A percentile compares a stretch with the other conserved stretches of the same genome.
Conservation (phyloP, 1,284 basidiomycete genomes). For the Xerocomus amazonicus region DNA sequence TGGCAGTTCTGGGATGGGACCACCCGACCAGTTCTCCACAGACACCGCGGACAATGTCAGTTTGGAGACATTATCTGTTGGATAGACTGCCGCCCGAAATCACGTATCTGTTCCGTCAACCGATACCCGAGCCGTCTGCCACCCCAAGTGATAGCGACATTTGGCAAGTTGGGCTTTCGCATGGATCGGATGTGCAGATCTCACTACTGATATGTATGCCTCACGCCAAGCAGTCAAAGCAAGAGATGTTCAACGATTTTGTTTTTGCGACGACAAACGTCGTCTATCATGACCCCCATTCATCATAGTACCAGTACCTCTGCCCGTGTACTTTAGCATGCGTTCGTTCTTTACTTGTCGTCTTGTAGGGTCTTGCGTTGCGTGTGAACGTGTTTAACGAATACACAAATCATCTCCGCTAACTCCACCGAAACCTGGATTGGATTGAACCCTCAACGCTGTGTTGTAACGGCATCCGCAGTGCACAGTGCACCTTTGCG, state of each 20-base stretch:
- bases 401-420: not conserved
- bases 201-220: slow-evolving; percentile 31
- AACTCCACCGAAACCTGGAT: not conserved
- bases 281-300: slow-evolving; percentile 12
- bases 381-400: too few relatives aligned
- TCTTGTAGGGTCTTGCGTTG: not conserved
- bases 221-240: slow-evolving; percentile 3
- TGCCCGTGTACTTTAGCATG: slow-evolving; percentile 6
- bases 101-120: slow-evolving; percentile 27
- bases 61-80: slow-evolving; percentile 22
- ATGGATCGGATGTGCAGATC: slow-evolving; percentile 27
- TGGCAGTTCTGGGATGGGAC: slow-evolving; percentile 18
- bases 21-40: not conserved
- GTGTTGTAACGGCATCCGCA: too few relatives aligned
- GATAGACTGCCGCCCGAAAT: slow-evolving; percentile 24
- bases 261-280: slow-evolving; percentile 26
- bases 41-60: slow-evolving; percentile 5
- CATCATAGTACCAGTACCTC: slow-evolving; percentile 9
- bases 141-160: not conserved
- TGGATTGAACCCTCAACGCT: too few relatives aligned
- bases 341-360: slow-evolving; percentile 10
- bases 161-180: slow-evolving; percentile 5
- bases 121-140: slow-evolving; percentile 7
- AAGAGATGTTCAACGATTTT: slow-evolving; percentile 15
- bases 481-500: not conserved